Evolutionary conservation across 2,329 filamentous ascomycete genomes (phyloP).

Genomic region (Arthrobotrys pseudoclavata): DNA sequence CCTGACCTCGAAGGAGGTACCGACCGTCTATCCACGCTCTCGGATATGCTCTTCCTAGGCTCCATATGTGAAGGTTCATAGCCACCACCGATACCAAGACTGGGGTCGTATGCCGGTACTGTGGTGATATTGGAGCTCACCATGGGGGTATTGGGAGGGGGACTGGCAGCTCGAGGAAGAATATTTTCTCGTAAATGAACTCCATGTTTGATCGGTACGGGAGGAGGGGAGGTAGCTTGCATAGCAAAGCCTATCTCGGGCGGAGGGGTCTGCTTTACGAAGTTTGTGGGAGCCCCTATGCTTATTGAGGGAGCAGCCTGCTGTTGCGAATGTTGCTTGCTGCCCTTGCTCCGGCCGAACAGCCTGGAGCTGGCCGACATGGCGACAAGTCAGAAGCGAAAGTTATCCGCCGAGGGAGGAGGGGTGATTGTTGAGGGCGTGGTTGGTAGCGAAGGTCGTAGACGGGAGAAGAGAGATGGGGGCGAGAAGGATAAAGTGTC

Average conservation of each 20-base stretch:
- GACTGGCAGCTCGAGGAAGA: conserved; percentile 42
- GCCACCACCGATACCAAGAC: conserved; percentile 26
- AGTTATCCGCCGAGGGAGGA: conserved; percentile 25
- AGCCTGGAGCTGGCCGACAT: conserved; percentile 59
- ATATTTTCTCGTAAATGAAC: conserved; percentile 41
- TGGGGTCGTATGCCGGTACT: conserved; percentile 47
- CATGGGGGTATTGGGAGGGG: conserved; percentile 43
- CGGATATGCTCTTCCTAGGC: conserved; percentile 36
- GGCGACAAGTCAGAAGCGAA: conserved; percentile 27
- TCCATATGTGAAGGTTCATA: conserved; percentile 12
- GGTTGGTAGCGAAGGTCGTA: conserved; percentile 8
- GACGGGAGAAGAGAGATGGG: not conserved
- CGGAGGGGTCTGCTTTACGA: conserved; percentile 43
- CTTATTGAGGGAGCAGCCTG: conserved; percentile 24
- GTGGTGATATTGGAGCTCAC: conserved; percentile 59
- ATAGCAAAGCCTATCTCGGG: conserved; percentile 41
- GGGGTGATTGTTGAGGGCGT: not conserved
- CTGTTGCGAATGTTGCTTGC: conserved; percentile 37
- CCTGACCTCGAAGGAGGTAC: conserved; percentile 29
- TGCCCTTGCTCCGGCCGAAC: conserved; percentile 55
- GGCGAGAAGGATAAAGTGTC: conserved; percentile 6
- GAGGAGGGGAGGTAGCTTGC: conserved; percentile 46
- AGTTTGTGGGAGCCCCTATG: conserved; percentile 48
- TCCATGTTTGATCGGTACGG: conserved; percentile 47
- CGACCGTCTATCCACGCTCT: conserved; percentile 40